Evolutionary conservation across 73 alveolate species (phyloP), one percentile per base, ranked within the genome.

Genomic region (Diophrys sp.): DNA sequence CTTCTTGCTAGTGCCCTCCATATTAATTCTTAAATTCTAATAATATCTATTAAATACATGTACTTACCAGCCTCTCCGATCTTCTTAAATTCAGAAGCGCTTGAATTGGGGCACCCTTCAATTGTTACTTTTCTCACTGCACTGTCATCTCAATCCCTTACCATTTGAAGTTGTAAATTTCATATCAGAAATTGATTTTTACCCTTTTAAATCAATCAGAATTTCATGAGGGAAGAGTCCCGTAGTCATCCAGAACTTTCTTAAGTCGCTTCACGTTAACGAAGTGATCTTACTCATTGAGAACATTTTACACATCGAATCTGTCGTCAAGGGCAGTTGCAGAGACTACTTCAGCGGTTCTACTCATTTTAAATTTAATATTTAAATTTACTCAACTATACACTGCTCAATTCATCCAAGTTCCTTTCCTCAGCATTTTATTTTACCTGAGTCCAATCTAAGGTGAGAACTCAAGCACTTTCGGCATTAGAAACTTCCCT

Each of bases 141-240:
- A 69, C 23, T 1, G 2, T 1, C 72, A 14, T 75, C 34, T 2
- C n/a, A 80, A 23, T 8, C 30, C 25, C 54, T 25, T 82, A 82
- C 90, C 73, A 18, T 81, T 85, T 29, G 87, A 53, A 14, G 82
- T 26, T 0, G 25, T 24, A 72, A 68, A 69, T 62, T 71, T 78
- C 31, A 85, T 32, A 31, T 85, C 88, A 56, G 29, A 68, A 44
- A 85, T 31, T 23, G 44, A 62, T 34, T 85, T 80, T 27, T 88
- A 34, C 2, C 78, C 84, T 29, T 74, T 85, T 23, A 87, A 75
- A 33, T 87, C 88, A 28, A 87, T 54, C 44, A 87, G 75, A 25
- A 87, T 24, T 80, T 81, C 94, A 1, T 87, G 90, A 14, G 94
- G 94, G 83, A 80, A 87, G 54, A 87, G 80, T 23, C 94, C 94